Base-by-base conservation (phyloP, 2,329 filamentous ascomycete genomes). In the Botrytis fabae region DNA sequence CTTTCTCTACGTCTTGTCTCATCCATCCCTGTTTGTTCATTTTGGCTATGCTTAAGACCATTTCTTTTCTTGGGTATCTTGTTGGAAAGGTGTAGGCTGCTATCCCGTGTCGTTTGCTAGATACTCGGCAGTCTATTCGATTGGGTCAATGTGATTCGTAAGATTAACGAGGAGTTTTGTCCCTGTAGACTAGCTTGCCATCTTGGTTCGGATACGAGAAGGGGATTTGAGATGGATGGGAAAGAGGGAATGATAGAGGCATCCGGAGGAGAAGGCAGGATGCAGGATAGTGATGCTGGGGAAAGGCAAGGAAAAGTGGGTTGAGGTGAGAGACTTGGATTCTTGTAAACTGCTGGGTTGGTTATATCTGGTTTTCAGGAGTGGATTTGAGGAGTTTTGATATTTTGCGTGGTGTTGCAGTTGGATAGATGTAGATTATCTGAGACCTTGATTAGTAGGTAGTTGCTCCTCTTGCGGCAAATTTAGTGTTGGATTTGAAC, bases 191-290 rank as follows among this genome's bases (percentile, higher is more conserved):
- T 51, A 14, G 4, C 4, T 51, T n/a, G 10, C 3, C 22, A n/a
- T 6, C 14, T 51, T 14, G 25, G 14, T 1, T 2, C 14, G 48
- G 25, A 5, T 0, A 0, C 2, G 5, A n/a, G 48, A 0, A 6
- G 4, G 10, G 1, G 1, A 6, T 51, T n/a, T 0, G 48, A 51
- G 12, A 51, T n/a, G 10, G 4, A 25, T 10, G 2, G 46, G 22
- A 25, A 38, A 38, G 48, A 12, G 22, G 5, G 25, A n/a, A 7
- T 0, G 3, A 14, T 51, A 51, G 48, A 54, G 48, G 12, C 25
- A 1, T 16, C n/a, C n/a, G 10, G 2, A n/a, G 48, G 14, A 5
- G 46, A 14, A 7, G 48, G 48, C 48, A 16, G 5, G 9, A n/a
- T n/a, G 48, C 48, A 16, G 5, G 9, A n/a, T n/a, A 54, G 0